Evolutionary conservation across 495 filamentous ascomycete genomes (phyloP), one percentile per base, ranked within the genome.

Genomic region (Achaetomiella virescens): DNA sequence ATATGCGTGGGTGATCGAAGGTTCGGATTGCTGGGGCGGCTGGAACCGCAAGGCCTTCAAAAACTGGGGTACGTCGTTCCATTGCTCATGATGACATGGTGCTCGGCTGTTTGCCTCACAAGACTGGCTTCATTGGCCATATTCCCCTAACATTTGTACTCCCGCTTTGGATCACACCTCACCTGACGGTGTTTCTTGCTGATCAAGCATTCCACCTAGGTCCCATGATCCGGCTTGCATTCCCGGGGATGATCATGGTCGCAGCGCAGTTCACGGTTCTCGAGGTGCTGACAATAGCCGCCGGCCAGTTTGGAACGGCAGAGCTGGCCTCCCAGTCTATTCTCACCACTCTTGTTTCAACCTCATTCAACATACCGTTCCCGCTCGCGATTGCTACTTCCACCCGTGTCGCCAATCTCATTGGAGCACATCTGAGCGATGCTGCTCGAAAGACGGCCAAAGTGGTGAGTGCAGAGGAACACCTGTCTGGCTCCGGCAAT

Each of bases 21-120:
- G 91, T 1, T 84, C 77, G 40, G 80, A 91, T 55, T 91, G 91
- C 71, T 97, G 91, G 91, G 85, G 87, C 57, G 91, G 91, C 1
- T 83, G 95, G 55, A 84, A 83, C 1, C 72, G 65, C 48, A 72
- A 76, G 22, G 88, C 87, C 7, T 78, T 93, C 44, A 72, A 75
- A 18, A 95, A 95, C 68, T 96, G 91, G 91, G 79, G 81, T 68
- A 51, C 42, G 71, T 61, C 22, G 45, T 4, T 27, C 11, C 41
- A 24, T 24, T 38, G 10, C 17, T 29, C 17, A 12, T 44, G 40
- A 6, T 24, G 6, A 36, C 18, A 25, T 15, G 1, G 0, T 27
- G 14, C 20, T 20, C 41, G 9, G 36, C 12, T 4, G 6, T 42
- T 25, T 48, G n/a, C 48, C 50, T 21, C n/a, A n/a, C n/a, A n/a